Percentiles rank a stretch among this genome's conserved stretches.
These are phyloP conservation scores for Hortaea sp. DNA, from an alignment of 2,329 filamentous ascomycete species.

Conservation along the genomic window DNA sequence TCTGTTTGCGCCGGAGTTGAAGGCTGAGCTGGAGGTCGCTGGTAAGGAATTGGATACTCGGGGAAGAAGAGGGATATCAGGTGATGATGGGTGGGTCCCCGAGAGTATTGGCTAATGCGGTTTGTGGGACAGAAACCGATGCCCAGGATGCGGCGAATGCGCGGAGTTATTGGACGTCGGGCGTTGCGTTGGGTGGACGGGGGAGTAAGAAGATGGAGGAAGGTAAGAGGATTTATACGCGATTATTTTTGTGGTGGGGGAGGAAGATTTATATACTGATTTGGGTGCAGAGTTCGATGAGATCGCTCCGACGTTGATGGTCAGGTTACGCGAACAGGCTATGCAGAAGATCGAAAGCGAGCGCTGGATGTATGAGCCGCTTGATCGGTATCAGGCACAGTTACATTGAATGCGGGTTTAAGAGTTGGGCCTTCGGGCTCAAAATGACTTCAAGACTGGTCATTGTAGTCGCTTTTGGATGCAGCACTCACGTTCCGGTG, in stretches of 20 bases:
- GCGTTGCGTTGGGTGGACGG: conserved; percentile 12
- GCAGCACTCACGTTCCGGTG: too few species aligned
- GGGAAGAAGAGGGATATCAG: too few species aligned
- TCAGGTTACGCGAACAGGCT: conserved; percentile 13
- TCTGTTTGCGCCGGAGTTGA: conserved; percentile 1
- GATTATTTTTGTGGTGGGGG: background rate
- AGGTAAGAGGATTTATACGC: conserved; percentile 7
- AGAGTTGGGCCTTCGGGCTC: too few species aligned
- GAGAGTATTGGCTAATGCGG: background rate
- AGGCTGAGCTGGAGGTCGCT: conserved; percentile 5
- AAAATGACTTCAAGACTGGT: too few species aligned
- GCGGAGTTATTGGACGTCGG: conserved; percentile 18
- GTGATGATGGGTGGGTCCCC: too few species aligned
- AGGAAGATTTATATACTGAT: background rate
- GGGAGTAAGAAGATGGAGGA: conserved; percentile 15
- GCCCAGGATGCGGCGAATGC: conserved; percentile 14
- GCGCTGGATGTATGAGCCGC: conserved; percentile 18
- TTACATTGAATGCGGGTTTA: too few species aligned
- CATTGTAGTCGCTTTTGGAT: too few species aligned
- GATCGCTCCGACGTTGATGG: conserved; percentile 12
- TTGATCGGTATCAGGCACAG: conserved; percentile 2
- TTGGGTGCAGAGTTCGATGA: conserved; percentile 15
- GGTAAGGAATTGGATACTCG: background rate
- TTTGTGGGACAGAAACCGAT: conserved; percentile 8
- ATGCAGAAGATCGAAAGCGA: conserved; percentile 18